phyloP scores from a whole-genome alignment of 1,284 basidiomycete species.

The Gyrodon tennesseensis region DNA sequence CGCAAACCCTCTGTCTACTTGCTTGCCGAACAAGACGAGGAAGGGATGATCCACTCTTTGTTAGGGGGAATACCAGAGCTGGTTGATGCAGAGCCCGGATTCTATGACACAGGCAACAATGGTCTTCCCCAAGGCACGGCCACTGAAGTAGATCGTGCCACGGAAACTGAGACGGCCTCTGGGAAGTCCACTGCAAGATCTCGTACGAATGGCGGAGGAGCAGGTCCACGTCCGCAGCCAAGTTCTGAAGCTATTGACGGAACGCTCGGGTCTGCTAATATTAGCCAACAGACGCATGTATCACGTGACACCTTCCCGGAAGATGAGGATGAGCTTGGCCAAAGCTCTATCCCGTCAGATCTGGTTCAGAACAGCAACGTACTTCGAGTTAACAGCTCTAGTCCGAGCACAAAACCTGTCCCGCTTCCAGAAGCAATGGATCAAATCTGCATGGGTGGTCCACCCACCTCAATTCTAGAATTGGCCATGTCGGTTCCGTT shows the following conservation, averaged over 20 bases:
- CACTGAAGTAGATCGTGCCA: neutral
- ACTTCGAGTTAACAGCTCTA: neutral
- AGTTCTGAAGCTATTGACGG: neutral
- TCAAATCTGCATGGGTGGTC: neutral
- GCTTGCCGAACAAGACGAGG: slow-evolving; percentile 64
- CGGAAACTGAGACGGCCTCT: slow-evolving; percentile 10
- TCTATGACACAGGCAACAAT: neutral
- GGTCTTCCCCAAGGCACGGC: neutral
- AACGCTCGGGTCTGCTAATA: neutral
- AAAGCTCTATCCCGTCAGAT: slow-evolving; percentile 2
- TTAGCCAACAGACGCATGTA: slow-evolving; percentile 1
- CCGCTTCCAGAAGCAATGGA: neutral
- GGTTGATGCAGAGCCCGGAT: slow-evolving; percentile 48
- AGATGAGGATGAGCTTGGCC: slow-evolving; percentile 1
- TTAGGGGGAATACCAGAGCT: slow-evolving; percentile 72
- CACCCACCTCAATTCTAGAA: slow-evolving; percentile 12
- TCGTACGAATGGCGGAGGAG: neutral
- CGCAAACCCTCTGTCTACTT: slow-evolving; percentile 60
- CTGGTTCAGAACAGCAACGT: neutral
- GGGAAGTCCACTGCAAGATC: neutral
- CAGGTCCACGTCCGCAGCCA: neutral
- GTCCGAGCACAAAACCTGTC: neutral
- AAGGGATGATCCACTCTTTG: slow-evolving; percentile 83
- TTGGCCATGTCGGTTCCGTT: slow-evolving; percentile 31
- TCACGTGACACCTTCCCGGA: slow-evolving; percentile 3